Evolutionary conservation across 2,329 filamentous ascomycete genomes (phyloP), one percentile per base, ranked within the genome.

Genomic region (Whalleya microplaca): DNA sequence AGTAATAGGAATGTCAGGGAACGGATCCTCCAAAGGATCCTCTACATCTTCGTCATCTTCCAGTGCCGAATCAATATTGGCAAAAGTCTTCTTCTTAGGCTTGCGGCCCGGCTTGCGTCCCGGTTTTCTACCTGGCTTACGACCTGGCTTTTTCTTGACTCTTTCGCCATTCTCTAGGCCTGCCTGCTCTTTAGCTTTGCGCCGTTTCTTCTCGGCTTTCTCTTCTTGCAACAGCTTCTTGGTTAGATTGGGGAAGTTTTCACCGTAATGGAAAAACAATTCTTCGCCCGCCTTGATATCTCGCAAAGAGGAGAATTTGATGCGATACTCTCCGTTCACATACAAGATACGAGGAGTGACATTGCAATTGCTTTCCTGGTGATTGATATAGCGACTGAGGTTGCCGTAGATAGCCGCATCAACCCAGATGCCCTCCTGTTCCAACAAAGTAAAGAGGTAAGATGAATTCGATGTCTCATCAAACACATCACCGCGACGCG

Each of bases 331-430:
- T 21, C 88, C 87, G 65, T 91, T 91, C 55, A 91, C 90, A 48
- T 91, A 84, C 16, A 89, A 72, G 51, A 91, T 87, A 55, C 84
- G 83, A 1, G 89, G 83, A 16, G 77, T 81, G 56, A 86, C 83
- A 61, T 87, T 85, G 68, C 87, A 86, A 51, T 88, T 71, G 29
- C 61, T 53, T 1, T 80, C 79, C 14, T 89, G 87, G 65, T 94
- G 90, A 71, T 96, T 95, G 71, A 95, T 91, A 73, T 92, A 95
- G 3, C 91, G 85, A 45, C 89, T 87, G 61, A 93, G 86, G 70
- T 94, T 95, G 48, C 91, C 91, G 62, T 89, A 89, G 42, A 86
- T 85, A 19, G 88, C 90, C 6, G 87, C 87, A 68, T 95, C 91
- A 18, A 95, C 82, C 84, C 83, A 86, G 40, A 84, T 84, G 42